Conservation (phyloP, 148 eudicot genomes). For the Fagopyrum tataricum region DNA sequence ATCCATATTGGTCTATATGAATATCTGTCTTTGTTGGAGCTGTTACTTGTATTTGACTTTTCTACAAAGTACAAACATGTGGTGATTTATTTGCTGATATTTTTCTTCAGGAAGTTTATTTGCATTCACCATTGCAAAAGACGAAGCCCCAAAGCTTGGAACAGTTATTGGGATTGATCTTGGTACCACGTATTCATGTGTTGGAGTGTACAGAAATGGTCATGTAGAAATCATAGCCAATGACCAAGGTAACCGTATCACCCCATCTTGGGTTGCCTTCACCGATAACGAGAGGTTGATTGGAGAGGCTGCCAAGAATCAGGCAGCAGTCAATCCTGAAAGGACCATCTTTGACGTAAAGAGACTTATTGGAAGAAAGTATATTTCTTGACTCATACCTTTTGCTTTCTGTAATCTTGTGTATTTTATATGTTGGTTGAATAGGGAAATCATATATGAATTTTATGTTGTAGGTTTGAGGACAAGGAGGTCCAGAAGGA, state of each 20-base stretch:
- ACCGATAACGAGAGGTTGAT: constrained; percentile 9
- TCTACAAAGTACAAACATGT: not conserved
- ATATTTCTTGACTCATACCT: constrained; percentile 4
- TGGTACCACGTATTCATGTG: constrained; percentile 12
- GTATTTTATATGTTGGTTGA: not conserved
- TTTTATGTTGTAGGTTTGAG: constrained; percentile 6
- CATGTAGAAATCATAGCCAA: constrained; percentile 15
- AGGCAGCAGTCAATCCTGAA: constrained; percentile 11
- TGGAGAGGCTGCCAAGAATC: constrained; percentile 16
- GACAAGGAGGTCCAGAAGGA: constrained; percentile 13
- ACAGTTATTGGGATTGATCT: constrained; percentile 13
- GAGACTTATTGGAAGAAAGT: constrained; percentile 15
- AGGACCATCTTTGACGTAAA: constrained; percentile 13
- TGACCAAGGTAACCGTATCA: constrained; percentile 14
- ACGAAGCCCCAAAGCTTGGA: constrained; percentile 8
- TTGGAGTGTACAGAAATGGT: constrained; percentile 13
- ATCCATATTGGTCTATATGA: no score
- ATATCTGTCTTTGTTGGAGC: not conserved
- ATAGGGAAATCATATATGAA: not conserved
- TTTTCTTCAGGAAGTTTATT: constrained; percentile 5
- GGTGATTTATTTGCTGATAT: not conserved
- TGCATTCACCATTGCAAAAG: constrained; percentile 7
- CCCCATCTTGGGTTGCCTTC: constrained; percentile 13
- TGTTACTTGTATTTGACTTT: not conserved
- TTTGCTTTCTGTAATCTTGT: not conserved